phyloP scores from a whole-genome alignment of 345 rosid species.

The Euphorbia lathyris region DNA sequence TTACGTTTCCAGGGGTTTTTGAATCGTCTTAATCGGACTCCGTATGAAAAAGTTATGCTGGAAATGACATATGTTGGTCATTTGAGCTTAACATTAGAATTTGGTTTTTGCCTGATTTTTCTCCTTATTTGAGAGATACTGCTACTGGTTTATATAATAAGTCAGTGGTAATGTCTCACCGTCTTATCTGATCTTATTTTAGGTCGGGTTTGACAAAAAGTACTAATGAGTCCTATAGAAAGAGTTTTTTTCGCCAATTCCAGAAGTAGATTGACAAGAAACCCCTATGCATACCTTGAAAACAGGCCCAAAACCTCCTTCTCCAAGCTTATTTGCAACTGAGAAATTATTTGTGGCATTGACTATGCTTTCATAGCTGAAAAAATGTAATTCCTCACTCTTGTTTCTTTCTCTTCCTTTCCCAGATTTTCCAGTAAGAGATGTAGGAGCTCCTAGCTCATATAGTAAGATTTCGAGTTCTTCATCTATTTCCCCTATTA shows the following conservation, averaged over 20 bases:
- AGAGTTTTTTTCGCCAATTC: too few species aligned
- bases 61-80: too few species aligned
- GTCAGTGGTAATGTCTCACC: too few species aligned
- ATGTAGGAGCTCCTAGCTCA: background rate
- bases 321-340: background rate
- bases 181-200: too few species aligned
- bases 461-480: slow-evolving; percentile 4
- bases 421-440: background rate
- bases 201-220: too few species aligned
- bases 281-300: background rate
- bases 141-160: too few species aligned
- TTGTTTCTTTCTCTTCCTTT: background rate
- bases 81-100: too few species aligned
- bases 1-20: too few species aligned
- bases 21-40: too few species aligned
- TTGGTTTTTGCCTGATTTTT: too few species aligned
- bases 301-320: slow-evolving; percentile 5
- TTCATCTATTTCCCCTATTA: background rate
- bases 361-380: background rate
- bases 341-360: background rate
- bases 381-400: slow-evolving; percentile 3
- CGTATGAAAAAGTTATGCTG: too few species aligned
- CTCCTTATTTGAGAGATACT: too few species aligned
- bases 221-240: background rate
- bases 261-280: background rate